Percentiles rank a stretch among this genome's conserved stretches.
Conservation (phyloP, 805 yeast genomes). For the Metschnikowia anglica region DNA sequence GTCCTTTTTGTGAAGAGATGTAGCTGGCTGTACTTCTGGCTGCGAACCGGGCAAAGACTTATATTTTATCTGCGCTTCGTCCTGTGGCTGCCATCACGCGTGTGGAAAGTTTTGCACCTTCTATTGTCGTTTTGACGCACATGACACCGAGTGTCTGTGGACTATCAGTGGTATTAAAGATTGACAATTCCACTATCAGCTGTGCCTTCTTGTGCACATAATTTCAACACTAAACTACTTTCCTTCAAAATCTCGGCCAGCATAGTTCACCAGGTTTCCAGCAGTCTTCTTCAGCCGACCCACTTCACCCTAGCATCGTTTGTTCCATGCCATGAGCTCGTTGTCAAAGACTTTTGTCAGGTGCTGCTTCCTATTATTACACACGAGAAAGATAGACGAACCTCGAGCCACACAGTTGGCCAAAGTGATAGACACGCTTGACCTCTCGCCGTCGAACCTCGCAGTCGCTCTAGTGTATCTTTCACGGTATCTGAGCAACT, state of each 20-base stretch:
- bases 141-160: conserved; percentile 3
- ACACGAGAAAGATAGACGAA: conserved; percentile 6
- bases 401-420: conserved; percentile 12
- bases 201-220: no score
- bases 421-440: conserved; percentile 18
- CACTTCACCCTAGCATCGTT: no score
- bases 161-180: conserved; percentile 11
- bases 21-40: conserved; percentile 4
- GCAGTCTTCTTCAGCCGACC: no score
- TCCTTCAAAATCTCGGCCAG: no score
- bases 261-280: no score
- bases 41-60: conserved; percentile 17
- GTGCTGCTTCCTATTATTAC: conserved; percentile 15
- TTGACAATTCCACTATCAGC: conserved; percentile 7
- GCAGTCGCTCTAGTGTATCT: conserved; percentile 20
- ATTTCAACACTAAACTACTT: no score
- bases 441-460: conserved; percentile 18
- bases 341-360: conserved; percentile 14
- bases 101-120: conserved; percentile 5
- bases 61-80: conserved; percentile 5
- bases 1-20: not conserved
- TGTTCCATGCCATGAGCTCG: conserved; percentile 8
- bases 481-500: conserved; percentile 14
- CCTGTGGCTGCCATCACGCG: conserved; percentile 12
- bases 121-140: conserved; percentile 11